phyloP scores from a whole-genome alignment of 1,284 basidiomycete species.

The Trichosporon ovoides region DNA sequence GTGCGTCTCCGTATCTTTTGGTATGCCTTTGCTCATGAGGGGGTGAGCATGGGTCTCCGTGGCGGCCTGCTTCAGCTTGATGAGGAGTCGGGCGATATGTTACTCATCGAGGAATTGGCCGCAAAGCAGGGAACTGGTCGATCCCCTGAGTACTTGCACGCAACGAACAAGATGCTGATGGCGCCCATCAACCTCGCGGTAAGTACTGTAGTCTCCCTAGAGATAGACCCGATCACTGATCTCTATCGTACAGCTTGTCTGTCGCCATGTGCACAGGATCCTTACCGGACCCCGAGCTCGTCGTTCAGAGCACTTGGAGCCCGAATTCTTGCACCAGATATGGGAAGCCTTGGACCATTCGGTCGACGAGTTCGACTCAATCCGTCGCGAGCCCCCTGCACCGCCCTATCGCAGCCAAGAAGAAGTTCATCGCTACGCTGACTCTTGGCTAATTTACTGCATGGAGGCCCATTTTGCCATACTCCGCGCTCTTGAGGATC shows the following conservation, averaged over 20 bases:
- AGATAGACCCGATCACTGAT: no score
- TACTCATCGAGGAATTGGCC: constrained; percentile 4
- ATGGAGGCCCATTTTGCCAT: constrained; percentile 47
- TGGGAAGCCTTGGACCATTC: constrained; percentile 74
- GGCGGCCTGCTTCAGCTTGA: constrained; percentile 64
- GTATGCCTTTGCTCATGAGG: constrained; percentile 72
- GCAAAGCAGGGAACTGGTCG: constrained; percentile 9
- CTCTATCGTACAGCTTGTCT: constrained; percentile 53
- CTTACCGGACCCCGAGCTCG: constrained; percentile 69
- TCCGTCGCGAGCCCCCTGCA: constrained; percentile 51
- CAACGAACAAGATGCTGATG: constrained; percentile 51
- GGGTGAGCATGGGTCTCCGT: constrained; percentile 67
- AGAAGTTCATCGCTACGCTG: constrained; percentile 65
- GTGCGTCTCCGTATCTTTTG: constrained; percentile 73
- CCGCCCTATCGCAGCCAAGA: constrained; percentile 53
- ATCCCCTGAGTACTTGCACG: constrained; percentile 29
- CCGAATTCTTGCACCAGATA: constrained; percentile 59
- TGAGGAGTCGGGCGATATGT: constrained; percentile 50
- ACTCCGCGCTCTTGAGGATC: constrained; percentile 41
- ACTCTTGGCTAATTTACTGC: constrained; percentile 60
- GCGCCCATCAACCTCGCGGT: constrained; percentile 62
- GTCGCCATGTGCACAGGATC: constrained; percentile 65
- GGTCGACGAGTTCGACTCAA: constrained; percentile 70
- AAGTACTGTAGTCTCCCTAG: no score
- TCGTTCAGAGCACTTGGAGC: constrained; percentile 58